Base-by-base conservation (phyloP, 306 rosid genomes). In the Corylus avellana region DNA sequence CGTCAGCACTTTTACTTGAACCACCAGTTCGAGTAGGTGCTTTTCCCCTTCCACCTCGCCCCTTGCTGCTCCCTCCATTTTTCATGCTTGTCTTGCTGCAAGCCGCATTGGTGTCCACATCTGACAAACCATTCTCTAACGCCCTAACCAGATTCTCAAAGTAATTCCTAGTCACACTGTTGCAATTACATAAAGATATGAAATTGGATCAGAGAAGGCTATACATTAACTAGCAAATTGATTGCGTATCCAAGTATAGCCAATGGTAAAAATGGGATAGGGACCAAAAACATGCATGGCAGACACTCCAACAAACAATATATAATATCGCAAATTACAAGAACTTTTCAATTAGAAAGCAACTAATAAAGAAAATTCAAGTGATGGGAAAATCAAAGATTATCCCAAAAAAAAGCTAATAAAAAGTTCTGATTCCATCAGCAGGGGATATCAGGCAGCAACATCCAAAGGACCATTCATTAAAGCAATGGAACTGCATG, bases 111-210 rank as follows among this genome's bases (percentile, higher is more conserved):
- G 83, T 76, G 64, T 79, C 89, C 81, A 88, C 91, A 48, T 88
- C 88, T 67, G 86, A 37, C 54, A 86, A 72, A 62, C 90, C 89
- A 83, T 89, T 89, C 87, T 89, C 92, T 61, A 89, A 89, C 78
- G 92, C 92, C 79, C 89, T 76, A 70, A 89, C 92, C 85, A 89
- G 84, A 76, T 89, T 89, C 86, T 89, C 92, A 61, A 86, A 89
- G 90, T 85, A 89, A 81, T 89, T 89, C 80, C 81, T 85, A 66
- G 92, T 89, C 82, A 89, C 92, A 74, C 92, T 71, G 77, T 57
- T 70, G 56, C 56, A 18, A 39, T 9, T 49, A 22, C n/a, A 70
- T 48, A 47, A 10, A 25, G 56, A 27, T 17, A 16, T 5, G 51
- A 70, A 70, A 48, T 37, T 64, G 47, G 22, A 49, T 70, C 27